phyloP scores from a whole-genome alignment of 495 filamentous ascomycete genomes.

The Neurospora pannonica region DNA sequence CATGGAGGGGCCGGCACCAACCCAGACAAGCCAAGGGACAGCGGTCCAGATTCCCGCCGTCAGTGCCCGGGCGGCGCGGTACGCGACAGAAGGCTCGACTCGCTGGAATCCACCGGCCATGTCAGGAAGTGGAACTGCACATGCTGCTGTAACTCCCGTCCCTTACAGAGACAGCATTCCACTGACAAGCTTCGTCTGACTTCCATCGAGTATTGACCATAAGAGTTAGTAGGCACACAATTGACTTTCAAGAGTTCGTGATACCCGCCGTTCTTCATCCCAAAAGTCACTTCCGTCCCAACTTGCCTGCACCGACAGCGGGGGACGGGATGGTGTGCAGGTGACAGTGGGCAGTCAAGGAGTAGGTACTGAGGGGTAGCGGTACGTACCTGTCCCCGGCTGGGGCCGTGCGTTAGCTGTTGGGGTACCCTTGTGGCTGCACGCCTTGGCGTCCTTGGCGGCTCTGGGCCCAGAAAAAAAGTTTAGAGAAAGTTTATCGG shows the following conservation, averaged over 20 bases:
- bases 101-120: neutral
- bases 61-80: neutral
- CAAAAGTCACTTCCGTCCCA: neutral
- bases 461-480: neutral
- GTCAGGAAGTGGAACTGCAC: neutral
- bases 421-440: neutral
- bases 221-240: neutral
- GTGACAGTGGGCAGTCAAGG: neutral
- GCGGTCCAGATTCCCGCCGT: neutral
- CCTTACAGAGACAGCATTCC: neutral
- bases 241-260: neutral
- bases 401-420: neutral
- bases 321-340: neutral
- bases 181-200: neutral
- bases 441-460: neutral
- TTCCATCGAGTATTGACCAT: neutral
- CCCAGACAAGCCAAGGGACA: neutral
- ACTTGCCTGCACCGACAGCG: neutral
- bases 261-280: neutral
- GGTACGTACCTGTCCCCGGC: neutral
- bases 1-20: neutral
- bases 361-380: neutral
- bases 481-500: neutral
- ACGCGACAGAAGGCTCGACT: neutral
- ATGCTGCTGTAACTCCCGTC: neutral